Conservation (phyloP, 768 basidiomycete species). For the Pisolithus microcarpus region DNA sequence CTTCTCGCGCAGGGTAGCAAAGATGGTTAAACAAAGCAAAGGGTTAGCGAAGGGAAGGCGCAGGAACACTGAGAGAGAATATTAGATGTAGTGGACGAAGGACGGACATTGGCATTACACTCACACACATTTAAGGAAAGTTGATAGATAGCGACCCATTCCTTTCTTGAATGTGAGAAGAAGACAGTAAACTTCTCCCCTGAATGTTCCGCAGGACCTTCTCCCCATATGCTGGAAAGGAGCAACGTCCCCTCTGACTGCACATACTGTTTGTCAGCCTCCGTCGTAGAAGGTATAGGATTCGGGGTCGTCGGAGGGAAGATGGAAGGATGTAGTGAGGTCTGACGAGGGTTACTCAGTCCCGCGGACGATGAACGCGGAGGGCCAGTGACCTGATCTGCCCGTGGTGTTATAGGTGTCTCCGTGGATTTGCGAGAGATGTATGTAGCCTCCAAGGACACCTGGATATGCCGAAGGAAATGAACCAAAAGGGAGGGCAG, state of each 20-base stretch:
- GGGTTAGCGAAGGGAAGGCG: slow-evolving; percentile 65
- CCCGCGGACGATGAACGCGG: slow-evolving; percentile 48
- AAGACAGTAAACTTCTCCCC: slow-evolving; percentile 57
- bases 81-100: background rate
- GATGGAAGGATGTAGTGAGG: slow-evolving; percentile 51
- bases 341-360: slow-evolving; percentile 29
- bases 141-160: slow-evolving; percentile 78
- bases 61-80: slow-evolving; percentile 53
- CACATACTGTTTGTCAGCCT: slow-evolving; percentile 70
- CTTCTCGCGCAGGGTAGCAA: slow-evolving; percentile 82
- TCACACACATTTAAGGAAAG: slow-evolving; percentile 74
- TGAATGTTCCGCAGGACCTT: slow-evolving; percentile 37
- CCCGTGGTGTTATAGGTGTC: slow-evolving; percentile 31
- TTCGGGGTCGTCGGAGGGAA: slow-evolving; percentile 80
- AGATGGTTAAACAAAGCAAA: slow-evolving; percentile 75
- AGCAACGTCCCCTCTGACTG: slow-evolving; percentile 72
- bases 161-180: slow-evolving; percentile 51
- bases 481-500: slow-evolving; percentile 40
- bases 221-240: slow-evolving; percentile 70
- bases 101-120: slow-evolving; percentile 22
- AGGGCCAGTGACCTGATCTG: slow-evolving; percentile 35
- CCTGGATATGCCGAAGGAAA: slow-evolving; percentile 63
- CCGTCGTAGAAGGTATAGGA: slow-evolving; percentile 68
- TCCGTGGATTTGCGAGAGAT: slow-evolving; percentile 45
- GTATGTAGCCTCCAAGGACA: slow-evolving; percentile 78